phyloP scores from a whole-genome alignment of 2,329 filamentous ascomycete species.

The Zasmidium cellare region DNA sequence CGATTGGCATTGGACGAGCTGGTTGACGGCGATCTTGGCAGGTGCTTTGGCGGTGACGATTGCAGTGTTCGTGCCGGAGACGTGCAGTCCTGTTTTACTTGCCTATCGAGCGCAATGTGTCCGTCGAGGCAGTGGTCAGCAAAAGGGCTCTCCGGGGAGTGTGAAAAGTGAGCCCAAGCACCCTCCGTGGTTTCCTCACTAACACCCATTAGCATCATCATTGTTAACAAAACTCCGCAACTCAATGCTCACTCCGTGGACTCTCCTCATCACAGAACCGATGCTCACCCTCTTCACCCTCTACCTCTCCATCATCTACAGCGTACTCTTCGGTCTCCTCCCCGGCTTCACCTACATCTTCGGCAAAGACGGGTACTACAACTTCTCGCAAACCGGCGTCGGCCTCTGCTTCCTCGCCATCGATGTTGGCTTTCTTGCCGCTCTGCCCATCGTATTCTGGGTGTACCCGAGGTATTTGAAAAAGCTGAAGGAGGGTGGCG shows the following conservation, averaged over 20 bases:
- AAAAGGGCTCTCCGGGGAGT: conserved; percentile 6
- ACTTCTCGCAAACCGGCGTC: neutral
- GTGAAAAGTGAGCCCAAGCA: conserved; percentile 20
- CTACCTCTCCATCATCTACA: conserved; percentile 53
- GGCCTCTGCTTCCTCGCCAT: conserved; percentile 9
- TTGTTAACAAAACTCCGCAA: conserved; percentile 16
- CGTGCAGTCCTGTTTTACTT: conserved; percentile 44
- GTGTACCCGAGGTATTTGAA: conserved; percentile 4
- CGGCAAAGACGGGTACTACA: conserved; percentile 15
- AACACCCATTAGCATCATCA: neutral
- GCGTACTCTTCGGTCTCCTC: conserved; percentile 56
- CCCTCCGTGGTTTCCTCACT: conserved; percentile 11
- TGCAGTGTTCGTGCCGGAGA: conserved; percentile 51
- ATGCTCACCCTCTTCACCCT: conserved; percentile 48
- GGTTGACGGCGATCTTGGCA: conserved; percentile 34
- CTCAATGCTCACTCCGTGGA: conserved; percentile 15
- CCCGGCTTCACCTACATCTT: conserved; percentile 55
- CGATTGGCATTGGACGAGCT: conserved; percentile 50
- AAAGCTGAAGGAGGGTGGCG: conserved; percentile 31
- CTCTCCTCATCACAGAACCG: conserved; percentile 29
- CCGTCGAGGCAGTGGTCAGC: conserved; percentile 17
- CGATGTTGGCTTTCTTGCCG: conserved; percentile 7
- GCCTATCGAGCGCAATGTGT: conserved; percentile 33
- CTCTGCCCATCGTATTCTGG: neutral
- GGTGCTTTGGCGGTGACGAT: conserved; percentile 12